phyloP scores from a whole-genome alignment of 2,329 filamentous ascomycete species.

The Leptographium galeiforme region DNA sequence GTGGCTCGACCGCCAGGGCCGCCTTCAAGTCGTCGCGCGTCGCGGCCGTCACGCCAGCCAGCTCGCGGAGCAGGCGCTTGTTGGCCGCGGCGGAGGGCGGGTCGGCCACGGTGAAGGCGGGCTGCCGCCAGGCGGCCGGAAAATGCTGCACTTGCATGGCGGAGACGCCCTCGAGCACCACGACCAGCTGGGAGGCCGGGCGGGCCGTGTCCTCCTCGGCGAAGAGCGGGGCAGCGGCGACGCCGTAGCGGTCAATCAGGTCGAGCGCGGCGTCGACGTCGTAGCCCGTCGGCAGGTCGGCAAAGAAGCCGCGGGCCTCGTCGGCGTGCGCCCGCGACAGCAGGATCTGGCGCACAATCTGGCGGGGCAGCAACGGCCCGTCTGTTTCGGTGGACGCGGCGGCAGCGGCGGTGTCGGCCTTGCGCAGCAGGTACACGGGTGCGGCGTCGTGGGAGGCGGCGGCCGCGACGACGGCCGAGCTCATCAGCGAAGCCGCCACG shows the following conservation, averaged over 20 bases:
- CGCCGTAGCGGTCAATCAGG: conserved; percentile 48
- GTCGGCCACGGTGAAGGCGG: conserved; percentile 36
- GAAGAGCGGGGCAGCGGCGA: conserved; percentile 37
- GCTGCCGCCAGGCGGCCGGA: conserved; percentile 19
- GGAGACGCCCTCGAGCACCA: conserved; percentile 44
- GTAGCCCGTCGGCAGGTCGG: conserved; percentile 28
- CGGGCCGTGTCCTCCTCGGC: conserved; percentile 17
- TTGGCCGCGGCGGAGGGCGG: conserved; percentile 30
- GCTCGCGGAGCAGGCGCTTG: conserved; percentile 27
- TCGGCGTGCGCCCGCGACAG: conserved; percentile 40
- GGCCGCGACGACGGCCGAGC: conserved; percentile 20
- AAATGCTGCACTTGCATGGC: conserved; percentile 27
- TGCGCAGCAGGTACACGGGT: conserved; percentile 39
- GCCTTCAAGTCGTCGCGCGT: conserved; percentile 21
- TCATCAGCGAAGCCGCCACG: conserved; percentile 17
- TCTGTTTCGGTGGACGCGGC: conserved; percentile 6
- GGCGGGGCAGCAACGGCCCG: conserved; percentile 31
- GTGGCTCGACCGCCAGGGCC: not conserved
- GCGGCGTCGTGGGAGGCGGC: conserved; percentile 26
- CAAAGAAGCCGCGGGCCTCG: conserved; percentile 33
- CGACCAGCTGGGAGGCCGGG: conserved; percentile 35
- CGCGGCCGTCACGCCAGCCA: conserved; percentile 21
- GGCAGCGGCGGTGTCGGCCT: conserved; percentile 18
- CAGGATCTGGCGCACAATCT: conserved; percentile 44
- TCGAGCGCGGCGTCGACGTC: conserved; percentile 36